Conservation (phyloP, 257 asterid species). For the Solanum clarkiae region DNA sequence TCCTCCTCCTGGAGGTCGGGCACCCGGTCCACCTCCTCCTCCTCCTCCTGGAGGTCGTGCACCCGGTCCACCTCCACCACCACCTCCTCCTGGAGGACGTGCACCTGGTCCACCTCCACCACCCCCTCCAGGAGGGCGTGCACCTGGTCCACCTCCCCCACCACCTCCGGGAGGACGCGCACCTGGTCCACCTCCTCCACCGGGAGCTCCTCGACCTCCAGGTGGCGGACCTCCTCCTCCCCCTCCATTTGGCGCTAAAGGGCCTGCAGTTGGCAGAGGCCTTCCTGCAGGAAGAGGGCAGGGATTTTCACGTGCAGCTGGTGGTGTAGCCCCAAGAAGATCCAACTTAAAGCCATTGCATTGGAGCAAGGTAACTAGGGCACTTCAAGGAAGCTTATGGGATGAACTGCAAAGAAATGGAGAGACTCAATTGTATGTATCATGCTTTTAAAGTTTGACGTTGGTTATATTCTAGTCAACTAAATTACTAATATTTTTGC, state of each 20-base stretch:
- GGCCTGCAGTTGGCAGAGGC: slow-evolving; percentile 60
- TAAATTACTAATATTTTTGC: slow-evolving; percentile 11
- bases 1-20: slow-evolving; percentile 7
- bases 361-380: slow-evolving; percentile 98
- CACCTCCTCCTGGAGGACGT: slow-evolving; percentile 18
- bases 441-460: slow-evolving; percentile 6
- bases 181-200: slow-evolving; percentile 39
- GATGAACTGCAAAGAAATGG: slow-evolving; percentile 89
- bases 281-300: slow-evolving; percentile 21
- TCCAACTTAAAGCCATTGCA: slow-evolving; percentile 92
- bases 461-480: background rate
- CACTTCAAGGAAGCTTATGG: slow-evolving; percentile 98
- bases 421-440: slow-evolving; percentile 75
- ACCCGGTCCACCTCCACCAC: slow-evolving; percentile 15
- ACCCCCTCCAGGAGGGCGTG: slow-evolving; percentile 21
- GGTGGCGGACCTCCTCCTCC: slow-evolving; percentile 41
- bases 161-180: slow-evolving; percentile 22
- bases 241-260: slow-evolving; percentile 47
- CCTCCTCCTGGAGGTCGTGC: slow-evolving; percentile 9
- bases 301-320: slow-evolving; percentile 52
- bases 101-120: slow-evolving; percentile 23
- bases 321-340: slow-evolving; percentile 50
- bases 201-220: slow-evolving; percentile 35
- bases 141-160: slow-evolving; percentile 36
- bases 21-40: slow-evolving; percentile 19